A percentile compares a stretch with the other conserved stretches of the same genome.
These are phyloP conservation scores for Talaromyces sp. DNA, from an alignment of 2,329 filamentous ascomycete genomes.

Conservation along the genomic window DNA sequence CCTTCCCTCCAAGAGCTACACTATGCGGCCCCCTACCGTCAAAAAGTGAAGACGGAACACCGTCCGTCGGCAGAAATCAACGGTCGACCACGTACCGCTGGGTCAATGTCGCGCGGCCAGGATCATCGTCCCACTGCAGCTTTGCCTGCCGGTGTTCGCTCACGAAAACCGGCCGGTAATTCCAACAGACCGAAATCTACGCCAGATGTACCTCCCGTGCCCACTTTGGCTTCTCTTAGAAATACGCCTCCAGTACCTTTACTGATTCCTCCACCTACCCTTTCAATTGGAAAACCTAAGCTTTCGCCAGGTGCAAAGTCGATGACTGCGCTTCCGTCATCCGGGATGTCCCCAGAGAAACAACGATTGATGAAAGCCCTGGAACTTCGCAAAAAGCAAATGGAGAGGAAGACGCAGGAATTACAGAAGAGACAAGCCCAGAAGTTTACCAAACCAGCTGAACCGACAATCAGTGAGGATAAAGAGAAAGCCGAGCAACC, in stretches of 20 bases:
- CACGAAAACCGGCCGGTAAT: conserved; percentile 50
- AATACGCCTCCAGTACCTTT: conserved; percentile 38
- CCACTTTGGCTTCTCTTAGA: conserved; percentile 26
- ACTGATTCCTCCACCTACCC: conserved; percentile 37
- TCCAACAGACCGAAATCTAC: conserved; percentile 45
- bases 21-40: conserved; percentile 37
- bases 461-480: conserved; percentile 14
- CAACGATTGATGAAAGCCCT: conserved; percentile 89
- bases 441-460: conserved; percentile 1
- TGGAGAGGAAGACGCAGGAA: conserved; percentile 40
- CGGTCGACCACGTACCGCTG: conserved; percentile 58
- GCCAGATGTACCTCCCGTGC: conserved; percentile 31
- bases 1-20: conserved; percentile 46
- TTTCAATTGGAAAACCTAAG: conserved; percentile 33
- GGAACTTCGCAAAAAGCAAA: conserved; percentile 81
- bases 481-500: conserved; percentile 31
- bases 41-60: conserved; percentile 83
- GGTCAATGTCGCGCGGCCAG: conserved; percentile 41
- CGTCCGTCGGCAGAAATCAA: conserved; percentile 66
- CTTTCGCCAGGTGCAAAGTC: conserved; percentile 41
- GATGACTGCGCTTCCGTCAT: conserved; percentile 46
- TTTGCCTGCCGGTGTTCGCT: conserved; percentile 75
- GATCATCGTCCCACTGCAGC: conserved; percentile 70
- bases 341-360: conserved; percentile 79
- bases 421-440: conserved; percentile 27